Evolutionary conservation across 768 basidiomycete species (phyloP), one percentile per base, ranked within the genome.

Genomic region (Suillus plorans): DNA sequence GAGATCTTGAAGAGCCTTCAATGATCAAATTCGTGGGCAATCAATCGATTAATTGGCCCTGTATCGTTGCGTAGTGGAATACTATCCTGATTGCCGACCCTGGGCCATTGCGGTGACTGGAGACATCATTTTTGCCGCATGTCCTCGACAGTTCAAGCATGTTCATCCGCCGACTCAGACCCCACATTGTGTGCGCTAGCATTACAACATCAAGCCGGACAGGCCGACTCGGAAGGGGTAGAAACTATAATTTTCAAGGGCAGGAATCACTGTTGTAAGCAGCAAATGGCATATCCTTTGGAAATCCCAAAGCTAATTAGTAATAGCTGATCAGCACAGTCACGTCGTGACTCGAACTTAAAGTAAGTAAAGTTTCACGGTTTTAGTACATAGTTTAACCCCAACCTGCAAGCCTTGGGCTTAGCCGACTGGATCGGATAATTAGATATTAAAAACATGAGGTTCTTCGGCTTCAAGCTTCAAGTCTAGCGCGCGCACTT

Each of bases 1-100:
- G 73, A 77, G 65, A 73, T 76, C 39, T 20, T 65, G 47, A 59
- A 39, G 62, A 61, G 31, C 14, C 58, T 37, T 10, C 31, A 31
- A 10, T 63, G 28, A 58, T 14, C 41, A 60, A 63, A 41, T 39
- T n/a, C 37, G 13, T 25, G 12, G 25, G 16, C 37, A 16, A 58
- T 49, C 28, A 10, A 5, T 49, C 28, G 6, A 9, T 1, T 20
- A 57, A 12, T 18, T 5, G 61, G 36, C 53, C 53, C 34, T 62
- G 61, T 36, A 4, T 9, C 12, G 52, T 36, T 28, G 31, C 28
- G 16, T 28, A 20, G 61, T 6, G 6, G 31, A 61, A 34, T 60
- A 34, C 18, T 25, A 34, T 16, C 42, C 28, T 6, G 12, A 53
- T 28, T n/a, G 3, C 60, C 9, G 31, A 45, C 4, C 34, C 31